Percentiles rank a stretch among this genome's conserved stretches.
Conservation (phyloP, 345 rosid genomes). For the Garcia nutans region DNA sequence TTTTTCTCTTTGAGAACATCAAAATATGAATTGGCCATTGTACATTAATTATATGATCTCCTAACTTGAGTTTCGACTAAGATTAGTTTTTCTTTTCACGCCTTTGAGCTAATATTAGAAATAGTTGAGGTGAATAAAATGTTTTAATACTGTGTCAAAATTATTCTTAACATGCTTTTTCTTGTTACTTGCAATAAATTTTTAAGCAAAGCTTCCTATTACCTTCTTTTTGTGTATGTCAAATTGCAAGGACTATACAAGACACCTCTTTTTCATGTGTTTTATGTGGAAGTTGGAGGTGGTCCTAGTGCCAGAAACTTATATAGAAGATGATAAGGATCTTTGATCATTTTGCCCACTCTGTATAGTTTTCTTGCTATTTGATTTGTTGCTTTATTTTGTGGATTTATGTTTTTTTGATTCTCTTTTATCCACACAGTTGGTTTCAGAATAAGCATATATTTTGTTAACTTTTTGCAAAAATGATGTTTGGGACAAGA, state of each 20-base stretch:
- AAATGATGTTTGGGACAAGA: neutral
- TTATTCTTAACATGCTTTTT: neutral
- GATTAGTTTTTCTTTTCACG: neutral
- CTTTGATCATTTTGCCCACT: too few species aligned
- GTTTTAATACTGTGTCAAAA: neutral
- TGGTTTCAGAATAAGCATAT: too few species aligned
- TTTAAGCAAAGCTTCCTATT: neutral
- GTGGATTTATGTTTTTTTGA: neutral
- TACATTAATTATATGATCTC: neutral
- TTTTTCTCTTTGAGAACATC: neutral
- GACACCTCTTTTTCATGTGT: neutral
- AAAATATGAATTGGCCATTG: neutral
- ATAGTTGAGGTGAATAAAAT: neutral
- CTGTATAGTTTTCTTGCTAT: neutral
- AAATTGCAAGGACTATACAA: neutral
- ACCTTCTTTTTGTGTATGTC: neutral
- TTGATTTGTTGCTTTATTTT: neutral
- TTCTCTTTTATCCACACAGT: neutral
- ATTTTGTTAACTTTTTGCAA: too few species aligned
- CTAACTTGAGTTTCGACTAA: neutral
- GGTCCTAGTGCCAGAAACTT: neutral
- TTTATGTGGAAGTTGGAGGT: neutral
- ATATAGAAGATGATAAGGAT: neutral
- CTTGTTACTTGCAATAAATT: neutral
- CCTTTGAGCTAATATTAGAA: neutral